A percentile compares a stretch with the other conserved stretches of the same genome.
Evolutionary conservation across 2,329 filamentous ascomycete species (phyloP).

Genomic region (Byssothecium circinans): DNA sequence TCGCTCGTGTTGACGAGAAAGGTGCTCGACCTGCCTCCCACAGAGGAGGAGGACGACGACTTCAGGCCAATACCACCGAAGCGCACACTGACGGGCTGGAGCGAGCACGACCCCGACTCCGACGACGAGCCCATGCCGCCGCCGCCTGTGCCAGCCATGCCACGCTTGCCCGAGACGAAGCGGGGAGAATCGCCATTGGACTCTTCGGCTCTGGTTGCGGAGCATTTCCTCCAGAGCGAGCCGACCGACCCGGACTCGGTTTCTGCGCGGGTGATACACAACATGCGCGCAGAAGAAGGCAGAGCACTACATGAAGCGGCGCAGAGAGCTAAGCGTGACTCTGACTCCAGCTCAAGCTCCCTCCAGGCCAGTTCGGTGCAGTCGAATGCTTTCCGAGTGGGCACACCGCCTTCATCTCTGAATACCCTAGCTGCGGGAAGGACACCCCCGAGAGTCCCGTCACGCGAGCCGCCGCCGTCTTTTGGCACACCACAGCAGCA

Average conservation of each 20-base stretch:
- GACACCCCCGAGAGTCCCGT: constrained; percentile 24
- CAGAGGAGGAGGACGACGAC: constrained; percentile 45
- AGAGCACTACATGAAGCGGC: constrained; percentile 49
- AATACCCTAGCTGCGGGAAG: constrained; percentile 21
- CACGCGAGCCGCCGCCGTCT: constrained; percentile 12
- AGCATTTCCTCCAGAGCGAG: constrained; percentile 35
- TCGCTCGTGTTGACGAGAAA: constrained; percentile 28
- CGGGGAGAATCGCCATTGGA: constrained; percentile 33
- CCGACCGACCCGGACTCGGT: constrained; percentile 46
- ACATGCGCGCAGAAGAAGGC: constrained; percentile 57
- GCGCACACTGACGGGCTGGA: constrained; percentile 60
- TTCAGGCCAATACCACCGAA: constrained; percentile 59
- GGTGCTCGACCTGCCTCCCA: constrained; percentile 31
- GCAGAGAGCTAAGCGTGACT: constrained; percentile 27
- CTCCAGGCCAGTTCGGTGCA: constrained; percentile 26
- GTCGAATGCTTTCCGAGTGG: constrained; percentile 15
- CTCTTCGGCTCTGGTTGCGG: constrained; percentile 22
- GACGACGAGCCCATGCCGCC: constrained; percentile 51
- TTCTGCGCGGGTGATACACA: constrained; percentile 50
- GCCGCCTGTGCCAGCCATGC: constrained; percentile 6
- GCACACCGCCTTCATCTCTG: constrained; percentile 29
- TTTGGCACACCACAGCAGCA: constrained; percentile 17
- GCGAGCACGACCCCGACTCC: constrained; percentile 21
- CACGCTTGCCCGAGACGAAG: constrained; percentile 22
- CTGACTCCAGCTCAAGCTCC: constrained; percentile 34